Conservation (phyloP, 2,329 filamentous ascomycete genomes). For the Sporothrix luriei region DNA sequence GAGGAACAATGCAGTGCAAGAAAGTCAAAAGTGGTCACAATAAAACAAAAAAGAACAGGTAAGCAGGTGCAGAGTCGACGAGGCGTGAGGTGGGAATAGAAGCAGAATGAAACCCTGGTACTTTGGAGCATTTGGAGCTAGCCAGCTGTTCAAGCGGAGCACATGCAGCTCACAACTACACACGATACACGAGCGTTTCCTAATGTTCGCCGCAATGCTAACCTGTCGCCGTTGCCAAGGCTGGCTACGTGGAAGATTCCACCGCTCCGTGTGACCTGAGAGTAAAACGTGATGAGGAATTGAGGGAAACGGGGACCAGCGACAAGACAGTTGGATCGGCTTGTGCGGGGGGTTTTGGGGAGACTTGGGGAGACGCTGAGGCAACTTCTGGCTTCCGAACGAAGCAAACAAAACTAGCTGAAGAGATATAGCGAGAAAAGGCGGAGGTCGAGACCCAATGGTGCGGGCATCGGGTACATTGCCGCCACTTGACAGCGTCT, state of each 20-base stretch:
- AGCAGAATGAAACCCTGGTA: neutral
- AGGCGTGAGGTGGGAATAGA: neutral
- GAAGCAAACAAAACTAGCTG: neutral
- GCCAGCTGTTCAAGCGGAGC: constrained; percentile 31
- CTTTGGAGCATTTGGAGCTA: constrained; percentile 26
- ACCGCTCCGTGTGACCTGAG: constrained; percentile 22
- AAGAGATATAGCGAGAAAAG: neutral
- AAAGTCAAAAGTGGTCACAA: neutral
- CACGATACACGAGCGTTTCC: constrained; percentile 11
- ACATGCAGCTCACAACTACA: constrained; percentile 24
- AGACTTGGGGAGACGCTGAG: neutral
- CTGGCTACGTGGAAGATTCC: constrained; percentile 3
- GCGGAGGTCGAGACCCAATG: neutral
- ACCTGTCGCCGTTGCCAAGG: neutral
- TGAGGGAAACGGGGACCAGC: neutral
- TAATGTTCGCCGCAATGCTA: neutral
- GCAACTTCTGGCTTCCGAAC: neutral
- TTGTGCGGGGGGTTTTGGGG: too few species aligned
- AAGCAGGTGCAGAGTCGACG: neutral
- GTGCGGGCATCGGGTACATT: constrained; percentile 7
- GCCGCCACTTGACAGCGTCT: constrained; percentile 22
- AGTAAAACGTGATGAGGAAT: neutral
- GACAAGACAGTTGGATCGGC: too few species aligned
- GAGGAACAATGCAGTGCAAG: neutral
- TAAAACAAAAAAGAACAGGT: neutral